Evolutionary conservation across 352 stramenopile species (phyloP).

Genomic region (Phytophthora colocasiae): DNA sequence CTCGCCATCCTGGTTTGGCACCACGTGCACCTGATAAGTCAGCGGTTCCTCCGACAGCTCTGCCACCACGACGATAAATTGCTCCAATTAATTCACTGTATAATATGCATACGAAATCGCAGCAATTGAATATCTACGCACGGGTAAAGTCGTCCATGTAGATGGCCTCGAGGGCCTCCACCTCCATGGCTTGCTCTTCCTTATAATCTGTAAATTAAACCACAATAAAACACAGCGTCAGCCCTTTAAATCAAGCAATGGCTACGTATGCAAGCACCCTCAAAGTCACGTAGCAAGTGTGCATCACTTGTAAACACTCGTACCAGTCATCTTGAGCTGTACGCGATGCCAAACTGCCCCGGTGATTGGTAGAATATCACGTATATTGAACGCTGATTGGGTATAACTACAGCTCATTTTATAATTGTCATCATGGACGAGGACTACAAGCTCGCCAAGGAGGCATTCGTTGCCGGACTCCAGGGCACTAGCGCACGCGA

Average conservation of each 20-base stretch:
- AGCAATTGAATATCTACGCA: constrained; percentile 39
- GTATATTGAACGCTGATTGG: constrained; percentile 33
- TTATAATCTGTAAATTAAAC: constrained; percentile 72
- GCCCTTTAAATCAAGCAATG: constrained; percentile 5
- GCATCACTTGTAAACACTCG: constrained; percentile 22
- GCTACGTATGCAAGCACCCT: not conserved
- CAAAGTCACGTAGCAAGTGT: not conserved
- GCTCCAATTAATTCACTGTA: not conserved
- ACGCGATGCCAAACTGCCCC: constrained; percentile 31
- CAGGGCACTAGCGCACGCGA: constrained; percentile 74
- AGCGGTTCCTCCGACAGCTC: constrained; percentile 83
- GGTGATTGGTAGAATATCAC: constrained; percentile 43
- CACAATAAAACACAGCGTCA: constrained; percentile 1
- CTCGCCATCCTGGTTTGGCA: constrained; percentile 86
- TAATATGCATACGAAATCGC: constrained; percentile 1
- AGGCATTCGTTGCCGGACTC: constrained; percentile 78
- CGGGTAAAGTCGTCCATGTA: constrained; percentile 92
- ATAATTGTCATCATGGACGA: constrained; percentile 51
- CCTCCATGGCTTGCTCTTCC: constrained; percentile 90
- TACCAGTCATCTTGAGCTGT: constrained; percentile 66
- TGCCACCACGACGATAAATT: constrained; percentile 28
- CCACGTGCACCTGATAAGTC: constrained; percentile 77
- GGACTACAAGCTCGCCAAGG: constrained; percentile 87
- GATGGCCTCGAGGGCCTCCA: constrained; percentile 89
- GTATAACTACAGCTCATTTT: constrained; percentile 11